Conservation (phyloP, 148 eudicot genomes). For the Polygonum aviculare region DNA sequence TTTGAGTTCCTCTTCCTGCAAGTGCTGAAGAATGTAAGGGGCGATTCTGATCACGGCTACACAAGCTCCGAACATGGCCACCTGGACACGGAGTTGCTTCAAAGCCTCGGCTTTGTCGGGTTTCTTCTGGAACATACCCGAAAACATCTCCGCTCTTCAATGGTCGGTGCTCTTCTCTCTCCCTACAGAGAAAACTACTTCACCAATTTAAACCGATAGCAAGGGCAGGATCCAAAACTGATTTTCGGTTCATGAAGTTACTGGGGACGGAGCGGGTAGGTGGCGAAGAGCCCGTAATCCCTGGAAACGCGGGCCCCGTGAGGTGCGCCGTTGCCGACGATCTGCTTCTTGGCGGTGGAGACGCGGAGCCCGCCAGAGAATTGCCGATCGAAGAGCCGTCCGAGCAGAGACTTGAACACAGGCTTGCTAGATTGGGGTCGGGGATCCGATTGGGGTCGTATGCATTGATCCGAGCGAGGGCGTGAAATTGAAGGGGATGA, state of each 20-base stretch:
- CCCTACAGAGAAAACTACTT: no score
- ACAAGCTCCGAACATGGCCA: constrained; percentile 68
- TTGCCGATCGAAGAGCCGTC: no score
- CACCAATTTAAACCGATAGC: no score
- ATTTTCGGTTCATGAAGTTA: neutral
- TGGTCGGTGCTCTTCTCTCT: neutral
- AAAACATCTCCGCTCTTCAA: constrained; percentile 47
- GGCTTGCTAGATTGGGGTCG: no score
- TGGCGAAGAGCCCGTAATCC: no score
- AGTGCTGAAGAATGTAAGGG: constrained; percentile 62
- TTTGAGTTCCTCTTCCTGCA: constrained; percentile 35
- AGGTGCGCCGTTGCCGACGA: no score
- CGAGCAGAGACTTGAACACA: no score
- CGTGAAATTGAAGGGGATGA: constrained; percentile 30
- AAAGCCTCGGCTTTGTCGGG: constrained; percentile 80
- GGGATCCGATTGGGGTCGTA: constrained; percentile 10
- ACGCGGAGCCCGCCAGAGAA: no score
- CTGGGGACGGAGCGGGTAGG: no score
- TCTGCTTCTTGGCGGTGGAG: no score
- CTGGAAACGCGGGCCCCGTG: no score
- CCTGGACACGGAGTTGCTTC: constrained; percentile 57
- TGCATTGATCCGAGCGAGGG: constrained; percentile 18
- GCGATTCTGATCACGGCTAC: constrained; percentile 60
- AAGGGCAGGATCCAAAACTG: no score
- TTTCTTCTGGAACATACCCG: constrained; percentile 55